Evolutionary conservation across 2,329 filamentous ascomycete genomes (phyloP).

Genomic region (Bipolaris zeicola): DNA sequence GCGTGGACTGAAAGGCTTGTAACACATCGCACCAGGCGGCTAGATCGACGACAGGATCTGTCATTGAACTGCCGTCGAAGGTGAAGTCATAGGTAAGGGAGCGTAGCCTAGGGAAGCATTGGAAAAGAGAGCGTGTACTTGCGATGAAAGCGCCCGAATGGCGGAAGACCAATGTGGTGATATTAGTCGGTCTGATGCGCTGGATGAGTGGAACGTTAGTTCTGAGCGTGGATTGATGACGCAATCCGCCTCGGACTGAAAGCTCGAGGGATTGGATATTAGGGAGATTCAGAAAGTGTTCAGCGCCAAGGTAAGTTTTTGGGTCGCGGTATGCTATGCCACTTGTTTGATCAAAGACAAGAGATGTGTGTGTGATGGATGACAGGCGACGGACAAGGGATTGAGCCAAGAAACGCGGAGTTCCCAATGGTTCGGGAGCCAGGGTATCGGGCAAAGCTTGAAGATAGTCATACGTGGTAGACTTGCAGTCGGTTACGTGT

Average conservation of each 20-base stretch:
- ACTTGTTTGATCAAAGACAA: slow-evolving; percentile 25
- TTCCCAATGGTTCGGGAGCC: slow-evolving; percentile 6
- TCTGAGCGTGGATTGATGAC: neutral
- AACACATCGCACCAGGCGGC: slow-evolving; percentile 26
- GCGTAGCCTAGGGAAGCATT: slow-evolving; percentile 24
- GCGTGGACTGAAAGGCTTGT: slow-evolving; percentile 11
- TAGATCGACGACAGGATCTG: slow-evolving; percentile 16
- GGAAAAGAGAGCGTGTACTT: slow-evolving; percentile 15
- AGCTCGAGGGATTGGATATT: slow-evolving; percentile 24
- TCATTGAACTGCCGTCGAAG: slow-evolving; percentile 20
- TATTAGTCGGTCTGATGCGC: slow-evolving; percentile 12
- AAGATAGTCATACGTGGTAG: slow-evolving; percentile 27
- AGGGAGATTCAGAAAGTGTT: slow-evolving; percentile 23
- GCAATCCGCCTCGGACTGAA: slow-evolving; percentile 7
- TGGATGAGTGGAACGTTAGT: slow-evolving; percentile 2
- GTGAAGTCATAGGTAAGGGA: slow-evolving; percentile 34
- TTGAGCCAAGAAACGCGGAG: slow-evolving; percentile 12
- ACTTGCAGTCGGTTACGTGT: slow-evolving; percentile 24
- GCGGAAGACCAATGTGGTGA: slow-evolving; percentile 31
- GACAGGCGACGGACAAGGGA: slow-evolving; percentile 19
- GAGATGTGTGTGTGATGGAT: slow-evolving; percentile 24
- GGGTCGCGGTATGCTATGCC: slow-evolving; percentile 19
- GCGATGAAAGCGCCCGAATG: slow-evolving; percentile 17
- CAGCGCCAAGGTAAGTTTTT: slow-evolving; percentile 9
- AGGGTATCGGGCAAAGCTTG: slow-evolving; percentile 25